These are phyloP conservation scores for Bremia lactucae DNA, from an alignment of 352 stramenopile genomes.

Conservation along the genomic window DNA sequence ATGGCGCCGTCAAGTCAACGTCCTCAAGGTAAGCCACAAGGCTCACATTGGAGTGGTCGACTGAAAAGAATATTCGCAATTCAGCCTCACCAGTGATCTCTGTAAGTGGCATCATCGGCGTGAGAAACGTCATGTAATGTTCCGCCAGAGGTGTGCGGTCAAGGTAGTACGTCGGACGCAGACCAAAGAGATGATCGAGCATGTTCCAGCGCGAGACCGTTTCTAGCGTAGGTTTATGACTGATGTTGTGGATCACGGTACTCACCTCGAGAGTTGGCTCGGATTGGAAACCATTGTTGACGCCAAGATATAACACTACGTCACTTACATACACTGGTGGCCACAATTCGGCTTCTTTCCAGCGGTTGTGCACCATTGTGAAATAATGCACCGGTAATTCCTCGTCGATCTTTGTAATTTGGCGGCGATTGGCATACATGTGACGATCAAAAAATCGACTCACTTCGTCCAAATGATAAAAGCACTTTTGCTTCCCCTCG, in stretches of 20 bases:
- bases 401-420: slow-evolving; percentile 42
- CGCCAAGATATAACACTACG: slow-evolving; percentile 40
- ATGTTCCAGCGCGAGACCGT: slow-evolving; percentile 62
- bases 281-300: slow-evolving; percentile 35
- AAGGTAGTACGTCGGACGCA: slow-evolving; percentile 69
- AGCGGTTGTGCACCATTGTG: slow-evolving; percentile 63
- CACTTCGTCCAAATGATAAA: slow-evolving; percentile 76
- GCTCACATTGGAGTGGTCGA: slow-evolving; percentile 50
- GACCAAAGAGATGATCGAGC: slow-evolving; percentile 59
- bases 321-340: slow-evolving; percentile 48
- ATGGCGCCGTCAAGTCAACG: slow-evolving; percentile 54
- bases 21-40: slow-evolving; percentile 72
- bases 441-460: slow-evolving; percentile 80
- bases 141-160: slow-evolving; percentile 42
- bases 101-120: slow-evolving; percentile 34
- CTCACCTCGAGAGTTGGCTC: slow-evolving; percentile 28
- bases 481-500: slow-evolving; percentile 75
- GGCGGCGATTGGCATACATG: slow-evolving; percentile 52
- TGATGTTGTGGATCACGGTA: slow-evolving; percentile 28
- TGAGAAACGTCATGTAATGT: slow-evolving; percentile 55
- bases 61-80: slow-evolving; percentile 73
- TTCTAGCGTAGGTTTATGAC: slow-evolving; percentile 33
- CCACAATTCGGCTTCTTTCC: slow-evolving; percentile 55
- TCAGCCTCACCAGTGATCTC: slow-evolving; percentile 69
- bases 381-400: slow-evolving; percentile 78